Evolutionary conservation across 2,329 filamentous ascomycete species (phyloP), one percentile per base, ranked within the genome.

Genomic region (Colletotrichum plurivorum): DNA sequence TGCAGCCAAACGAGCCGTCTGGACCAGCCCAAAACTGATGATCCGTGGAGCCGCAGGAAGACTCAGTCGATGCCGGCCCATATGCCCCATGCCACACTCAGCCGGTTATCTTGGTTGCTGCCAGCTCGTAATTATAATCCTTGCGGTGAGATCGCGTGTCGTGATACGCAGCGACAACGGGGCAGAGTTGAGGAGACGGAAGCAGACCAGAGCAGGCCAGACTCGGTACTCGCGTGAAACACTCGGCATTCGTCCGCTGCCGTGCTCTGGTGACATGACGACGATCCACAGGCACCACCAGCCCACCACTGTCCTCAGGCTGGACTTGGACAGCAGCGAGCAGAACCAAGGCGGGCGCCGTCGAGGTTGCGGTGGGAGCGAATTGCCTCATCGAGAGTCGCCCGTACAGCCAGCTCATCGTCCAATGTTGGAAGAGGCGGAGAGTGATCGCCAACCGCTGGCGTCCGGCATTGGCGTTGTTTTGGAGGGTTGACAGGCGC

Each of bases 21-120:
- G 61, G 66, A 60, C 61, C 61, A 63, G 61, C 22, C 61, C 49
- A 59, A 59, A 66, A 49, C 49, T 51, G 61, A 65, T 52, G 61
- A 69, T 65, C 43, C 55, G 49, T 69, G 62, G 66, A 66, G 66
- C 52, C 60, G 27, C 43, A 18, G 18, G 18, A 27, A 13, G 46
- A 22, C 48, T 55, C 25, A 62, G 58, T 62, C 22, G 27, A 62
- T 53, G 15, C 45, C 48, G 48, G 36, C 48, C 49, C 22, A 25
- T 25, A 36, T 36, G 10, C 31, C 31, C 31, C 31, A 36, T 36
- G 31, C 31, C 31, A 36, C 9, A 36, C 31, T 36, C 46, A 31
- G 45, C 49, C 46, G 48, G 48, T 27, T 27, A 57, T 63, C 45
- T 52, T 62, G 22, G 46, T 45, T 55, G 25, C 27, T 56, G 25